Evolutionary conservation across 768 basidiomycete genomes (phyloP).

Genomic region (Gloeopeniophorella convolvens): DNA sequence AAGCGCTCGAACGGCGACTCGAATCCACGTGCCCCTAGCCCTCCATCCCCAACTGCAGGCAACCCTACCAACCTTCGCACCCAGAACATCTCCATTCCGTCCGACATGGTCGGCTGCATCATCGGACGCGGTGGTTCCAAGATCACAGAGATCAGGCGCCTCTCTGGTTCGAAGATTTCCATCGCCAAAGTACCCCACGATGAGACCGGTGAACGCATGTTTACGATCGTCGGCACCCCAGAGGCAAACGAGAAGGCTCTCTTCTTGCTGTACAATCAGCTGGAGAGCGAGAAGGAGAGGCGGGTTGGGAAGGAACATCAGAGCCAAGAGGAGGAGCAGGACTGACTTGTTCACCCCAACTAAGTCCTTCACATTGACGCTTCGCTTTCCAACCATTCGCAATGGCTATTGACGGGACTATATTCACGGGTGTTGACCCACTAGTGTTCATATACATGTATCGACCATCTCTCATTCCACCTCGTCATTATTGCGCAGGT

Average conservation of each 20-base stretch:
- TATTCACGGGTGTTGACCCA: conserved; percentile 22
- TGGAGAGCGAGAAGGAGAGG: conserved; percentile 95
- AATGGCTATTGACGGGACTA: conserved; percentile 18
- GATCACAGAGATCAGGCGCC: conserved; percentile 97
- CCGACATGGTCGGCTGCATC: conserved; percentile 97
- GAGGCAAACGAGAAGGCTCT: conserved; percentile 97
- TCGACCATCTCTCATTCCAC: conserved; percentile 17
- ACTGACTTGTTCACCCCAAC: conserved; percentile 6
- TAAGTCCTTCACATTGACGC: conserved; percentile 10
- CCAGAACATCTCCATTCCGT: conserved; percentile 98
- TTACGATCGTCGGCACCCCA: conserved; percentile 94
- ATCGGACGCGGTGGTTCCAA: conserved; percentile 96
- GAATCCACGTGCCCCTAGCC: conserved; percentile 44
- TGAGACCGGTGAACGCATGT: conserved; percentile 99
- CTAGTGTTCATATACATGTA: conserved; percentile 23
- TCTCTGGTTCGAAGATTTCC: conserved; percentile 96
- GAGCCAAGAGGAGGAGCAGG: conserved; percentile 48
- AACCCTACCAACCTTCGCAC: conserved; percentile 78
- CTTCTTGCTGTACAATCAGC: conserved; percentile 93
- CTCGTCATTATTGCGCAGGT: conserved; percentile 15
- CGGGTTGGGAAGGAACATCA: conserved; percentile 80
- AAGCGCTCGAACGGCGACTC: conserved; percentile 60
- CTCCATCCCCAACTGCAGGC: conserved; percentile 41
- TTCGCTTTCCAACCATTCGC: conserved; percentile 11
- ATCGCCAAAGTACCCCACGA: conserved; percentile 99